Evolutionary conservation across 306 rosid genomes (phyloP).

Genomic region (Inga laurina): DNA sequence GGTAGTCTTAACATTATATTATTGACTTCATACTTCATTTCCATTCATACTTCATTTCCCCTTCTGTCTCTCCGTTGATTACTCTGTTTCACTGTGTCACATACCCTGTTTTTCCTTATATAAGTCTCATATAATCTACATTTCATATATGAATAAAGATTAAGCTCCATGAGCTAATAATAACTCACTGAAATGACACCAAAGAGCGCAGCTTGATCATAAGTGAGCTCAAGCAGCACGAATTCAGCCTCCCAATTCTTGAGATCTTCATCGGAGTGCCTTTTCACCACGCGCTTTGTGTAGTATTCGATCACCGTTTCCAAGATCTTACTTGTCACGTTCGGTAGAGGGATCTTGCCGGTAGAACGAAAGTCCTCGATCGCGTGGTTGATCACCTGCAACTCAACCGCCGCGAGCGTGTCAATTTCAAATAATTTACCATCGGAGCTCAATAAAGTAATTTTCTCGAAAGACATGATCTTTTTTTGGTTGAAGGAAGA

Average conservation of each 20-base stretch:
- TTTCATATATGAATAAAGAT: too few species aligned
- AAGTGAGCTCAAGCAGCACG: slow-evolving; percentile 78
- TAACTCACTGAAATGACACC: slow-evolving; percentile 56
- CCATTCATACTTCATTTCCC: too few species aligned
- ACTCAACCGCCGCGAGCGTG: slow-evolving; percentile 67
- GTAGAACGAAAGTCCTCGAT: slow-evolving; percentile 73
- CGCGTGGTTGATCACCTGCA: slow-evolving; percentile 80
- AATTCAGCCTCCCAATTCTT: slow-evolving; percentile 71
- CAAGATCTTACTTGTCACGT: slow-evolving; percentile 75
- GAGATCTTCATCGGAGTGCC: slow-evolving; percentile 54
- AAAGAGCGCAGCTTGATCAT: too few species aligned
- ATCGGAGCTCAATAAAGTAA: slow-evolving; percentile 73
- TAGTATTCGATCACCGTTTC: slow-evolving; percentile 85
- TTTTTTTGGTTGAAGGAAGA: too few species aligned
- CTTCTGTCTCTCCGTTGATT: too few species aligned
- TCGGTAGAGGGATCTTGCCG: slow-evolving; percentile 71
- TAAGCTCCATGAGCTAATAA: too few species aligned
- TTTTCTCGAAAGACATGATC: slow-evolving; percentile 53
- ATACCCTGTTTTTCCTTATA: too few species aligned
- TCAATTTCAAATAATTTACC: slow-evolving; percentile 74
- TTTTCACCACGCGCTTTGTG: slow-evolving; percentile 66
- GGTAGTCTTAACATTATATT: too few species aligned
- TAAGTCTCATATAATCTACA: too few species aligned
- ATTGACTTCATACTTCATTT: too few species aligned
- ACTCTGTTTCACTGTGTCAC: too few species aligned